phyloP scores from a whole-genome alignment of 768 basidiomycete genomes.

The Termitomyces sp. region DNA sequence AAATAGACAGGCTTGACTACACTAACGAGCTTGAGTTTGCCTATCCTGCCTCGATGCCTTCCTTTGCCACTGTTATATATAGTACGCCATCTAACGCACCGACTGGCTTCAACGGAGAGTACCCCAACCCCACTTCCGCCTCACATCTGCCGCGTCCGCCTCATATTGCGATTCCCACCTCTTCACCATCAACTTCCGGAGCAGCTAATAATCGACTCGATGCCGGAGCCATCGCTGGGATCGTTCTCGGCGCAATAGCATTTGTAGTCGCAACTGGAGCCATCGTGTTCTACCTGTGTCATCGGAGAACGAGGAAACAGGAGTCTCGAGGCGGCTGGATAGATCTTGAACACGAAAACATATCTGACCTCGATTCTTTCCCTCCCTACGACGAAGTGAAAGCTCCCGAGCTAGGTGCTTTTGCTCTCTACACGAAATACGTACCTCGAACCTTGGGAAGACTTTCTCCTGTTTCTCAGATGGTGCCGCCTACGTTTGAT shows the following conservation, averaged over 20 bases:
- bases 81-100: not conserved
- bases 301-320: not conserved
- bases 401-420: not conserved
- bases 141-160: constrained; percentile 3
- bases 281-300: constrained; percentile 11
- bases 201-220: not conserved
- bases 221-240: constrained; percentile 14
- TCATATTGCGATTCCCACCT: constrained; percentile 9
- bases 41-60: not conserved
- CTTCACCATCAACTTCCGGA: not conserved
- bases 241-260: constrained; percentile 12
- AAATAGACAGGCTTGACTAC: not conserved
- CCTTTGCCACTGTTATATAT: not conserved
- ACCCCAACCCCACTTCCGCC: not conserved
- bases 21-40: not conserved
- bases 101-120: not conserved
- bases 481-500: not conserved
- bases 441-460: constrained; percentile 2
- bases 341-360: constrained; percentile 9
- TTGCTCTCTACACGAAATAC: constrained; percentile 5
- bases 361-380: not conserved
- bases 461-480: not conserved
- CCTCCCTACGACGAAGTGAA: not conserved
- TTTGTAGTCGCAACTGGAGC: constrained; percentile 7
- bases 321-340: not conserved